Percentiles rank a stretch among this genome's conserved stretches.
Conservation (phyloP, 169 alveolate genomes). For the Theileria parva region DNA sequence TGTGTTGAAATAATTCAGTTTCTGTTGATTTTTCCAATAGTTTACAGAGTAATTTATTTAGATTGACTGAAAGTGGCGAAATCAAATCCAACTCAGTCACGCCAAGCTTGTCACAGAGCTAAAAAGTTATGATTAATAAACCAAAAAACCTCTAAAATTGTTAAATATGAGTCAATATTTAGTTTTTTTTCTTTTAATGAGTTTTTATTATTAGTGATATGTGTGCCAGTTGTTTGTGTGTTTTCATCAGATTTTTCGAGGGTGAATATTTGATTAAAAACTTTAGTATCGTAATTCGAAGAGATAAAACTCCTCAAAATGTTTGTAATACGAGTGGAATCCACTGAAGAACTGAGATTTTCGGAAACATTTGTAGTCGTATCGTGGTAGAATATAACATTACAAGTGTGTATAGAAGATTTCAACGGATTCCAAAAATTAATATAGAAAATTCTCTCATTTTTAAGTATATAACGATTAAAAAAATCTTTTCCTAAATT, state of each 20-base stretch:
- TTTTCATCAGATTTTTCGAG: background rate
- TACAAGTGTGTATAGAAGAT: background rate
- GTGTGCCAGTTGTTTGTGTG: background rate
- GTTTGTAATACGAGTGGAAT: conserved; percentile 3
- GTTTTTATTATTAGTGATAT: background rate
- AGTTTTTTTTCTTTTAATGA: background rate
- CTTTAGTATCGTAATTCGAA: conserved; percentile 14
- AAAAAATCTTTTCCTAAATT: background rate
- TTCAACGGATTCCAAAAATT: background rate
- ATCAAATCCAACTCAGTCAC: conserved; percentile 37
- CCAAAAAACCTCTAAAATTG: conserved; percentile 24
- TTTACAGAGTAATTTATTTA: conserved; percentile 19
- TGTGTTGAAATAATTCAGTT: background rate
- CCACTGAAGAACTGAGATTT: background rate
- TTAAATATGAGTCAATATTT: conserved; percentile 8
- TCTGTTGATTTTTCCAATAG: background rate
- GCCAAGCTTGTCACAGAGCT: conserved; percentile 30
- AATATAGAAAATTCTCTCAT: background rate
- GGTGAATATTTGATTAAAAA: conserved; percentile 12
- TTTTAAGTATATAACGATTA: too few species aligned
- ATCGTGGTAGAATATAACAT: background rate
- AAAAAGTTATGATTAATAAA: background rate
- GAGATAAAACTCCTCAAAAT: conserved; percentile 34
- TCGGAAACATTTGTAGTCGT: background rate
- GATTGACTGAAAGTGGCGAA: conserved; percentile 35